These are phyloP conservation scores for Cryptomeria japonica DNA, from an alignment of 75 land plant species.

Conservation along the genomic window DNA sequence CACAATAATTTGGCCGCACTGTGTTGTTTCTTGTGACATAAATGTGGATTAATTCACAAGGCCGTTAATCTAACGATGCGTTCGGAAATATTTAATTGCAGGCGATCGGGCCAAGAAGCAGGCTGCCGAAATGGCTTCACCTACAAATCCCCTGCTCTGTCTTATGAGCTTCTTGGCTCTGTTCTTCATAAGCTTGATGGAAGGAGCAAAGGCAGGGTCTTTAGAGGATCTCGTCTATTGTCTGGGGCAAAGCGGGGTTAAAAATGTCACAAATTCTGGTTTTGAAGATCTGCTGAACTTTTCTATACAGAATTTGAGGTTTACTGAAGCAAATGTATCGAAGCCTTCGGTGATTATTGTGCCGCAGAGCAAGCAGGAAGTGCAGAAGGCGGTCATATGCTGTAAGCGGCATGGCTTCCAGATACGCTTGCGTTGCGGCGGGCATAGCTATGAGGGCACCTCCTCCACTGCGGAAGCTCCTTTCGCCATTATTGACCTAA, in stretches of 20 bases:
- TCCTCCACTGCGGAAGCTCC: slow-evolving; percentile 15
- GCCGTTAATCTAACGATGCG: no score
- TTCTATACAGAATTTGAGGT: slow-evolving; percentile 18
- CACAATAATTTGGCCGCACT: no score
- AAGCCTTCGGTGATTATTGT: slow-evolving; percentile 18
- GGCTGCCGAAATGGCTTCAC: no score
- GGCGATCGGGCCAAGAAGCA: no score
- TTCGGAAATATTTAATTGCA: no score
- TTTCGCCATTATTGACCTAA: slow-evolving; percentile 30
- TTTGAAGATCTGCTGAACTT: slow-evolving; percentile 15
- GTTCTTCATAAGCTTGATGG: no score
- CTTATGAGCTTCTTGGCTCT: no score
- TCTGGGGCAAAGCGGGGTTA: background rate
- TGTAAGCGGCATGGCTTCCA: slow-evolving; percentile 8
- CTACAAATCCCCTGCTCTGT: no score
- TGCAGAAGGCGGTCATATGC: slow-evolving; percentile 16
- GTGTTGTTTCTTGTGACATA: no score
- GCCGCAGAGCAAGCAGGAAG: slow-evolving; percentile 1
- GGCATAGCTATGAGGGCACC: slow-evolving; percentile 46
- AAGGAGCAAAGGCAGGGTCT: no score
- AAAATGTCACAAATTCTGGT: slow-evolving; percentile 11
- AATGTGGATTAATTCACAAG: no score
- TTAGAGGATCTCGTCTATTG: no score
- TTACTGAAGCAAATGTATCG: background rate
- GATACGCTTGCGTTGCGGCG: slow-evolving; percentile 27